A percentile compares a stretch with the other conserved stretches of the same genome.
Evolutionary conservation across 805 yeast species (phyloP).

Genomic region (Spathaspora hagerdaliae): DNA sequence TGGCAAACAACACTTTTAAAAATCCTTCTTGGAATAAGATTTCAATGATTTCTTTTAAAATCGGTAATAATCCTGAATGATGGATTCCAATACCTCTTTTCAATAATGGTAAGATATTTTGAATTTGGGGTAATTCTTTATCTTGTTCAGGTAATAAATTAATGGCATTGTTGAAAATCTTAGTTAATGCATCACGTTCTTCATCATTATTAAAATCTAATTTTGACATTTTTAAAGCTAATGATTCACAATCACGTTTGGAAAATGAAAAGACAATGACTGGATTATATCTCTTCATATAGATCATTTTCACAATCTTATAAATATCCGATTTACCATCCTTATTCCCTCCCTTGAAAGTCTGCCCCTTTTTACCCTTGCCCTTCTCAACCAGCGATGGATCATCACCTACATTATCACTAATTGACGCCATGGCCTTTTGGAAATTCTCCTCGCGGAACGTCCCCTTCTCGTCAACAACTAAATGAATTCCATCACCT

Average conservation of each 20-base stretch:
- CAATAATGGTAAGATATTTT: slow-evolving; percentile 81
- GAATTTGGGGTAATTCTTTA: slow-evolving; percentile 90
- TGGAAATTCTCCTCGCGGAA: slow-evolving; percentile 98
- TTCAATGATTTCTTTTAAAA: slow-evolving; percentile 91
- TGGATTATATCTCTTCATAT: slow-evolving; percentile 94
- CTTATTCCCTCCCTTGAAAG: slow-evolving; percentile 82
- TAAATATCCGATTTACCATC: slow-evolving; percentile 82
- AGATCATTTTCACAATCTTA: slow-evolving; percentile 96
- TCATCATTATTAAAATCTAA: slow-evolving; percentile 91
- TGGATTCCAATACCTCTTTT: slow-evolving; percentile 98
- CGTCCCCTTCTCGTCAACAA: slow-evolving; percentile 94
- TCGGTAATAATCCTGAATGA: slow-evolving; percentile 94
- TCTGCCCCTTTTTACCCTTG: slow-evolving; percentile 73
- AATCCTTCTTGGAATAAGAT: slow-evolving; percentile 96
- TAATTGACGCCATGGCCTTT: slow-evolving; percentile 93
- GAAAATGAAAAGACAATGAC: slow-evolving; percentile 98
- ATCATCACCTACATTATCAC: slow-evolving; percentile 81
- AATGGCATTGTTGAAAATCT: slow-evolving; percentile 88
- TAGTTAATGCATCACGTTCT: slow-evolving; percentile 85
- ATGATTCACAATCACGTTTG: slow-evolving; percentile 92
- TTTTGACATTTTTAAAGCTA: slow-evolving; percentile 94
- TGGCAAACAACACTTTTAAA: slow-evolving; percentile 90
- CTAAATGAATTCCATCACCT: slow-evolving; percentile 96
- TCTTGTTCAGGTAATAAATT: slow-evolving; percentile 85
- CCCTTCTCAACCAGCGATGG: slow-evolving; percentile 55